phyloP scores from a whole-genome alignment of 2,329 filamentous ascomycete species.

The Ilyonectria sp. region DNA sequence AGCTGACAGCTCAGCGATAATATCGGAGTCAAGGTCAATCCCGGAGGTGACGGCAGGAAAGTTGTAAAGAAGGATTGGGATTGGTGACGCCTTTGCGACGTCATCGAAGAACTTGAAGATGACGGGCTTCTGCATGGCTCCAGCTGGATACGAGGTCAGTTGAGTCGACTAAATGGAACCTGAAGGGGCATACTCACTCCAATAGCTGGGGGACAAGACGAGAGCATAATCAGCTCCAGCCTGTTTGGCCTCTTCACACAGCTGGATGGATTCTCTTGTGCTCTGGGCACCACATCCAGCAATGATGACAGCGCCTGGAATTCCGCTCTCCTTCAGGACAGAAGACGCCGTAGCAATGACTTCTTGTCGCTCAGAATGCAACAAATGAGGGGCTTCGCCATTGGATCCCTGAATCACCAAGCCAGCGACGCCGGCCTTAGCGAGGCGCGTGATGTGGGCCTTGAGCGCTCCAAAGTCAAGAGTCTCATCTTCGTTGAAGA shows the following conservation, averaged over 20 bases:
- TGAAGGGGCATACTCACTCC: slow-evolving; percentile 61
- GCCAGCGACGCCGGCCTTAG: slow-evolving; percentile 75
- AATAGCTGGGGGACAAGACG: slow-evolving; percentile 79
- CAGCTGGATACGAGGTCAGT: slow-evolving; percentile 15
- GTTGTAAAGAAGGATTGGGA: slow-evolving; percentile 77
- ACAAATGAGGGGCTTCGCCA: slow-evolving; percentile 80
- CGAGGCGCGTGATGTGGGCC: slow-evolving; percentile 71
- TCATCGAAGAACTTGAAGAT: slow-evolving; percentile 71
- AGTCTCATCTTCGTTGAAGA: slow-evolving; percentile 71
- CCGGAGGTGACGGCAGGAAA: slow-evolving; percentile 73
- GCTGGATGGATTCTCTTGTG: slow-evolving; percentile 76
- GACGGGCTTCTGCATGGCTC: slow-evolving; percentile 62
- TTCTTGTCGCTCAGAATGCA: slow-evolving; percentile 74
- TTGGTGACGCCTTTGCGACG: slow-evolving; percentile 70
- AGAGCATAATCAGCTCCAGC: slow-evolving; percentile 78
- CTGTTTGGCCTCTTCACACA: slow-evolving; percentile 74
- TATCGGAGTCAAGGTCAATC: slow-evolving; percentile 72
- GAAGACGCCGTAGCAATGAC: slow-evolving; percentile 74
- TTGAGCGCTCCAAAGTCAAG: slow-evolving; percentile 68
- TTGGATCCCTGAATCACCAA: slow-evolving; percentile 82
- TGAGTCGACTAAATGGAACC: slow-evolving; percentile 58
- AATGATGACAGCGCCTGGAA: slow-evolving; percentile 72
- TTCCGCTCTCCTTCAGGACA: slow-evolving; percentile 72
- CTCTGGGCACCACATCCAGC: slow-evolving; percentile 80
- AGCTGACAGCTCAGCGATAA: slow-evolving; percentile 52